These are phyloP conservation scores for Ambispora gerdemannii DNA, from an alignment of 192 early-diverging fungal species.

Conservation along the genomic window DNA sequence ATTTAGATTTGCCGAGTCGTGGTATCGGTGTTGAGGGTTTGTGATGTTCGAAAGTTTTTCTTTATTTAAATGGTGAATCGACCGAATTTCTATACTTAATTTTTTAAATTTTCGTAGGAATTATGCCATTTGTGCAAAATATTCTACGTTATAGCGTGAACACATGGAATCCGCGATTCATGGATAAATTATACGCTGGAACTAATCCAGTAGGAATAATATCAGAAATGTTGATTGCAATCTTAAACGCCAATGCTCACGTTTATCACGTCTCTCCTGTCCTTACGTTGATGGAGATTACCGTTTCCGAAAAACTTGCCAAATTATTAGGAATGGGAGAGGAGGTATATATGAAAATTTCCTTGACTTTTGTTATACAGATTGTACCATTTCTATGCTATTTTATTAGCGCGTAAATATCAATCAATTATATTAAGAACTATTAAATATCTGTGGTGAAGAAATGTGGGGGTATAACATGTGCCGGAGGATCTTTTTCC, in stretches of 20 bases:
- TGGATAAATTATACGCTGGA: constrained; percentile 82
- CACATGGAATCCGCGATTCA: constrained; percentile 67
- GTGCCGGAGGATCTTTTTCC: constrained; percentile 71
- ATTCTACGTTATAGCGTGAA: constrained; percentile 54
- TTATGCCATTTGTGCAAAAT: constrained; percentile 45
- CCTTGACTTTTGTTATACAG: too few relatives aligned
- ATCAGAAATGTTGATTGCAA: constrained; percentile 61
- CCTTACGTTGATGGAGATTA: constrained; percentile 65
- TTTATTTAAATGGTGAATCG: too few relatives aligned
- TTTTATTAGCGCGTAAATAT: too few relatives aligned
- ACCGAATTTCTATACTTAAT: too few relatives aligned
- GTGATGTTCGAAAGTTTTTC: neutral
- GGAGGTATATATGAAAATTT: constrained; percentile 7
- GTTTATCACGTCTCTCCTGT: constrained; percentile 74
- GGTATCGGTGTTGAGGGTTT: constrained; percentile 47
- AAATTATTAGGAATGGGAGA: constrained; percentile 48
- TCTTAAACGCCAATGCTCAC: constrained; percentile 77
- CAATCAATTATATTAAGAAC: too few relatives aligned
- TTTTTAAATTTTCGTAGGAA: too few relatives aligned
- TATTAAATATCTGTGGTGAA: neutral
- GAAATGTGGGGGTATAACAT: constrained; percentile 60
- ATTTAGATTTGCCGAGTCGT: constrained; percentile 44
- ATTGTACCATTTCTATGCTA: too few relatives aligned
- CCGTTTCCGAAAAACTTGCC: constrained; percentile 48
- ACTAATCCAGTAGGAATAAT: constrained; percentile 72